Evolutionary conservation across 768 basidiomycete species (phyloP).

Genomic region (Peribolospora kevripleyi): DNA sequence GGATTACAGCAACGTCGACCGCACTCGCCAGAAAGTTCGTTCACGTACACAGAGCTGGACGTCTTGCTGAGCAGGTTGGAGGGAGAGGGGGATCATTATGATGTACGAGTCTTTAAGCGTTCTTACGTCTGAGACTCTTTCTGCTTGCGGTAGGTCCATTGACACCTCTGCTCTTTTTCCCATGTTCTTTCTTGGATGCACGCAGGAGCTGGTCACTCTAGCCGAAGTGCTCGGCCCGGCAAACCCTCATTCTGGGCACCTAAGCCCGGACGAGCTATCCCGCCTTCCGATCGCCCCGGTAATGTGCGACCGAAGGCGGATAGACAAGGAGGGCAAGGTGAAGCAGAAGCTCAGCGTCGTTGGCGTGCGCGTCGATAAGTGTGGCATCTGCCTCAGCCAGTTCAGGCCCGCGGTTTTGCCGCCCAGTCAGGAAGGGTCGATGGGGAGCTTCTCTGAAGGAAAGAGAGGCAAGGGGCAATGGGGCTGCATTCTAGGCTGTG

Average conservation of each 20-base stretch:
- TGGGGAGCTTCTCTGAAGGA: too few relatives aligned
- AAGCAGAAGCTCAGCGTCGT: conserved; percentile 5
- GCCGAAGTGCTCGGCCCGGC: not conserved
- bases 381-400: conserved; percentile 4
- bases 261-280: too few relatives aligned
- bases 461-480: too few relatives aligned
- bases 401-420: not conserved
- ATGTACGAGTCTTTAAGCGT: too few relatives aligned
- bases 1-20: too few relatives aligned
- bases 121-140: not conserved
- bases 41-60: not conserved
- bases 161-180: too few relatives aligned
- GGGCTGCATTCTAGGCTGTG: too few relatives aligned
- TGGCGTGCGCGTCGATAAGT: conserved; percentile 7
- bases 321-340: conserved; percentile 6
- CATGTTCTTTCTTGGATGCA: too few relatives aligned
- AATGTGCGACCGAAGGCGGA: conserved; percentile 4
- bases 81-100: not conserved
- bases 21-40: not conserved
- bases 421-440: too few relatives aligned
- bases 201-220: not conserved
- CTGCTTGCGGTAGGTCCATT: too few relatives aligned
- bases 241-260: not conserved
- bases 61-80: not conserved
- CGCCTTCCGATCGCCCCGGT: conserved; percentile 2